These are phyloP conservation scores for Coniochaeta sp. DNA, from an alignment of 2,329 filamentous ascomycete genomes.

Conservation along the genomic window DNA sequence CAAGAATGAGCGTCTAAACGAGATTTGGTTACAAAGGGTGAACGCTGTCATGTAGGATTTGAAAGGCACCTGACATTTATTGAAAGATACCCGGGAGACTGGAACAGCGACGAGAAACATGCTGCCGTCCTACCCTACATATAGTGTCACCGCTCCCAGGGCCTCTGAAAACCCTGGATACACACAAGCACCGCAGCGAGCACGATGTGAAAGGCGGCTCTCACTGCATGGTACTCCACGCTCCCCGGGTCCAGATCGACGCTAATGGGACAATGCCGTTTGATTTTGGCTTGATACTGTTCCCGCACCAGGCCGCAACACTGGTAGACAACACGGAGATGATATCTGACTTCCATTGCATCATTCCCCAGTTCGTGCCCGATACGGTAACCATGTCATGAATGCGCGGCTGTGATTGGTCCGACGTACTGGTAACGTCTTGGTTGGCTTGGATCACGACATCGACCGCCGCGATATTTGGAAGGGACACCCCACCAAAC, in stretches of 20 bases:
- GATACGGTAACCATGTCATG: background rate
- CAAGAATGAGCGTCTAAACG: background rate
- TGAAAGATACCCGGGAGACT: background rate
- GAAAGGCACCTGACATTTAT: background rate
- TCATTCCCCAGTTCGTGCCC: background rate
- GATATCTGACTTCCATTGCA: background rate
- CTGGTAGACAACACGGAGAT: background rate
- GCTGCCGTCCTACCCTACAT: background rate
- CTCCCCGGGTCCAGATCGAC: background rate
- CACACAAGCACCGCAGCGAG: background rate
- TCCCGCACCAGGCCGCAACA: no score
- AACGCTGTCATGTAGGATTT: background rate
- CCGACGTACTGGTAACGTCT: background rate
- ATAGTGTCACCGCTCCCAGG: background rate
- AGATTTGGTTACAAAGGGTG: background rate
- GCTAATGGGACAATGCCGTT: background rate
- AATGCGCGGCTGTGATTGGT: background rate
- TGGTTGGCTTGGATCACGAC: conserved; percentile 1
- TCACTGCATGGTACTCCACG: background rate
- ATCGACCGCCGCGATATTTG: background rate
- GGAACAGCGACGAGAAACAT: background rate
- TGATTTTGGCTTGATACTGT: background rate
- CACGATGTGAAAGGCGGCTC: background rate
- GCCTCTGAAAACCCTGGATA: background rate
- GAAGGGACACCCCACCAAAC: background rate